These are phyloP conservation scores for Tulasnella sp. DNA, from an alignment of 768 basidiomycete genomes.

Conservation along the genomic window DNA sequence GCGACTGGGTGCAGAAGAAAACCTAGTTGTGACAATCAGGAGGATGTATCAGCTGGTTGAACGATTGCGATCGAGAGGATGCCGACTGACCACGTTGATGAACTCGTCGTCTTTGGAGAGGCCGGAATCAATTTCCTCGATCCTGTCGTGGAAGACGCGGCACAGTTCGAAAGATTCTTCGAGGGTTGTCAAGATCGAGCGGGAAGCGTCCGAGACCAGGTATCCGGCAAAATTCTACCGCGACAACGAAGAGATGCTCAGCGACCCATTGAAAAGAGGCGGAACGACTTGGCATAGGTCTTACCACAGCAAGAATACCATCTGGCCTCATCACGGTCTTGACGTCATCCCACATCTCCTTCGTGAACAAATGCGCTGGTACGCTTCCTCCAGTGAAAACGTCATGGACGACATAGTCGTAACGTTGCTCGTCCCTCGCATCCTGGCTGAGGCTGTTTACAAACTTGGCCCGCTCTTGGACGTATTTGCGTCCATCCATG, in stretches of 20 bases:
- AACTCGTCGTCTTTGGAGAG: conserved; percentile 47
- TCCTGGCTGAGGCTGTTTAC: background rate
- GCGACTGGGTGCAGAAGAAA: conserved; percentile 74
- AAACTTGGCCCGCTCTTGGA: conserved; percentile 46
- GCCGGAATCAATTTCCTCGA: conserved; percentile 51
- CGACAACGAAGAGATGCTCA: background rate
- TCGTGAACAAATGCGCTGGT: conserved; percentile 79
- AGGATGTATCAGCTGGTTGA: background rate
- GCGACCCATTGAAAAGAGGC: background rate
- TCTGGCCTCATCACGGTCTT: conserved; percentile 64
- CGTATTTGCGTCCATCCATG: conserved; percentile 51
- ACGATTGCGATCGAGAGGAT: background rate
- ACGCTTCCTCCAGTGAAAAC: conserved; percentile 95
- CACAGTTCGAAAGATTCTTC: conserved; percentile 73
- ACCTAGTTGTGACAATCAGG: conserved; percentile 53
- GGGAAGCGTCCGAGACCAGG: conserved; percentile 62
- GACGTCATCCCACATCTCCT: conserved; percentile 80
- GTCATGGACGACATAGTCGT: conserved; percentile 71
- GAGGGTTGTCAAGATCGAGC: conserved; percentile 71
- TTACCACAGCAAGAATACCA: conserved; percentile 80
- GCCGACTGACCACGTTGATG: conserved; percentile 68
- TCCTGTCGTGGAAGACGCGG: conserved; percentile 77
- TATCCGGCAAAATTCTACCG: conserved; percentile 83
- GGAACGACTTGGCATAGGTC: conserved; percentile 40
- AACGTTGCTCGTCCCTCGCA: conserved; percentile 20